Evolutionary conservation across 2,329 filamentous ascomycete species (phyloP).

Genomic region (Onygena corvina): DNA sequence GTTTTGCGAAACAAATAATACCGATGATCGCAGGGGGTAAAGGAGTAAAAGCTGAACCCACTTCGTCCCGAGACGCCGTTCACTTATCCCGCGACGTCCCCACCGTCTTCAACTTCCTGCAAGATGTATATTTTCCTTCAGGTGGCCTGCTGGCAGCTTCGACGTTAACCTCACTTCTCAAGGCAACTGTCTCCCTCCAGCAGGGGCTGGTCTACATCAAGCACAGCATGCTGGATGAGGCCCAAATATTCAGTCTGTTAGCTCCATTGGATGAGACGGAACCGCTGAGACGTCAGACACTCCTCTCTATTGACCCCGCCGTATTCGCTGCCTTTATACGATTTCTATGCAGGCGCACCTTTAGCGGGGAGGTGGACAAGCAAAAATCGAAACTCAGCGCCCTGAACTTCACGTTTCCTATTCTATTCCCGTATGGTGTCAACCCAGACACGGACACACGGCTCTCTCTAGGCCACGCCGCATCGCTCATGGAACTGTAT

Average conservation of each 20-base stretch:
- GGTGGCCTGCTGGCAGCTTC: conserved; percentile 33
- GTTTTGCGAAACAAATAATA: no score
- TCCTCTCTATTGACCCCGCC: conserved; percentile 24
- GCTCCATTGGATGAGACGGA: background rate
- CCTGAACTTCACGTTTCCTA: conserved; percentile 14
- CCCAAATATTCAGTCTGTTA: conserved; percentile 18
- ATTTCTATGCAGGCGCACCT: conserved; percentile 26
- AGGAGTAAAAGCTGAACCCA: conserved; percentile 44
- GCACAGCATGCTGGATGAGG: conserved; percentile 25
- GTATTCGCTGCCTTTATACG: conserved; percentile 37
- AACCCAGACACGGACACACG: background rate
- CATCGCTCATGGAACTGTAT: conserved; percentile 24
- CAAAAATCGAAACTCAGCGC: conserved; percentile 14
- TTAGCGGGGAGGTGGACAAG: conserved; percentile 12
- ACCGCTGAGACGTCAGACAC: conserved; percentile 13
- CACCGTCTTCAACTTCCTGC: conserved; percentile 39
- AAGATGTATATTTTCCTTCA: conserved; percentile 38
- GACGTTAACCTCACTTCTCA: conserved; percentile 42
- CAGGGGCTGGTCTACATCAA: conserved; percentile 35
- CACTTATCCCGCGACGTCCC: conserved; percentile 46
- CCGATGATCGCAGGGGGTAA: conserved; percentile 36
- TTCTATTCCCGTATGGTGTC: background rate
- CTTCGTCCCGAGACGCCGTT: conserved; percentile 45
- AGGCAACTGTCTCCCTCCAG: conserved; percentile 29
- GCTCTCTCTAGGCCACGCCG: conserved; percentile 23